phyloP scores from a whole-genome alignment of 2,329 filamentous ascomycete genomes.

The Penicillium sp. region DNA sequence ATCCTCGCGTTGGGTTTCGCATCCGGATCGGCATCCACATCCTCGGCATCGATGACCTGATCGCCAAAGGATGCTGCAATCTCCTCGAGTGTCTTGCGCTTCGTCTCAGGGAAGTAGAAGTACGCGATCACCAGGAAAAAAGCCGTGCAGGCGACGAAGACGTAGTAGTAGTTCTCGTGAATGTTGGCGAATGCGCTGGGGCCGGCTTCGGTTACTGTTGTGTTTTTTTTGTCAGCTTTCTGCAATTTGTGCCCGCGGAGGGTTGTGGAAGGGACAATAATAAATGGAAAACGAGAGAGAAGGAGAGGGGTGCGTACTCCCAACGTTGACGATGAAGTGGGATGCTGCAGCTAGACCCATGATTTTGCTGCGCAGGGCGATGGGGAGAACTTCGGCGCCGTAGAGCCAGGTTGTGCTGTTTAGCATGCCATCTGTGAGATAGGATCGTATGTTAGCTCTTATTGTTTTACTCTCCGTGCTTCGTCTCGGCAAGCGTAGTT shows the following conservation, averaged over 20 bases:
- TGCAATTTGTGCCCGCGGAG: background rate
- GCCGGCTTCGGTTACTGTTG: conserved; percentile 56
- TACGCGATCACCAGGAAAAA: conserved; percentile 60
- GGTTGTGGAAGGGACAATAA: background rate
- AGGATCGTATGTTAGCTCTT: conserved; percentile 17
- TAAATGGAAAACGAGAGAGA: background rate
- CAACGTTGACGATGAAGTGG: conserved; percentile 62
- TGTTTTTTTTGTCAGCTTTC: background rate
- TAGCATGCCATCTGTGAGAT: conserved; percentile 53
- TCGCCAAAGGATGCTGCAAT: conserved; percentile 57
- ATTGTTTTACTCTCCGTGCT: background rate
- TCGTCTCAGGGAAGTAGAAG: conserved; percentile 61
- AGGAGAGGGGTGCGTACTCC: conserved; percentile 34
- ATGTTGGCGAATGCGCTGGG: conserved; percentile 63
- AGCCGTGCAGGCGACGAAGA: conserved; percentile 59
- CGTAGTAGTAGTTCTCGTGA: conserved; percentile 65
- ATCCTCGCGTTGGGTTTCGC: conserved; percentile 24
- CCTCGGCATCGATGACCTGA: conserved; percentile 43
- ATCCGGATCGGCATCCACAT: conserved; percentile 32
- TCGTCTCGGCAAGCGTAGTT: conserved; percentile 13
- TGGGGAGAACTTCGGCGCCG: conserved; percentile 60
- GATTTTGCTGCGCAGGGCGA: conserved; percentile 58
- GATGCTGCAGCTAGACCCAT: conserved; percentile 61
- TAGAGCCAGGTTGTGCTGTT: conserved; percentile 62
- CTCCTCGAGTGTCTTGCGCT: conserved; percentile 55